Percentiles rank a stretch among this genome's conserved stretches.
phyloP scores from a whole-genome alignment of 73 alveolate genomes.

The Paramecium biaurelia region DNA sequence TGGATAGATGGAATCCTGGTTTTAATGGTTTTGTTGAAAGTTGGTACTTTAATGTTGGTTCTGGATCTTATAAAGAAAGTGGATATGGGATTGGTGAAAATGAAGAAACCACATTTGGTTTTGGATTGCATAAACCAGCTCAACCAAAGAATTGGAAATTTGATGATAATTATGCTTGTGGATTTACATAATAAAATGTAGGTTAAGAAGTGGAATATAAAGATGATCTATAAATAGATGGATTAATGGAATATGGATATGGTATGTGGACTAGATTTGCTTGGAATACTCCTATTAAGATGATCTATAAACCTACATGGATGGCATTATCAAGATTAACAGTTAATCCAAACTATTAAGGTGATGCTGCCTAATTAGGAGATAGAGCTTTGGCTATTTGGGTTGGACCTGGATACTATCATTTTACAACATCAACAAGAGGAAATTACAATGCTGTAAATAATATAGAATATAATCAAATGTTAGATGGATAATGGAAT shows the following conservation, averaged over 20 bases:
- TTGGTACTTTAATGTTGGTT: conserved; percentile 30
- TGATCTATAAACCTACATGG: neutral
- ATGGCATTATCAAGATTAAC: conserved; percentile 3
- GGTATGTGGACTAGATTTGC: conserved; percentile 34
- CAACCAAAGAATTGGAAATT: neutral
- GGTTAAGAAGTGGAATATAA: neutral
- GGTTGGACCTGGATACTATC: conserved; percentile 28
- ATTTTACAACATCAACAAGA: neutral
- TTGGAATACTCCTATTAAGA: neutral
- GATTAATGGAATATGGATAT: conserved; percentile 20
- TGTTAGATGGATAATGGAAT: conserved; percentile 52
- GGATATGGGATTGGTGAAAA: neutral
- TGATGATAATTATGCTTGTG: neutral
- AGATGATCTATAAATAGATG: neutral
- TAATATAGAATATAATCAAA: neutral
- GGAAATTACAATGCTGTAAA: neutral
- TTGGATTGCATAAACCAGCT: neutral
- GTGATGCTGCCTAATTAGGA: conserved; percentile 33
- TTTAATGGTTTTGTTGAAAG: neutral
- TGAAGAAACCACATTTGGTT: neutral
- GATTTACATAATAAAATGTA: neutral
- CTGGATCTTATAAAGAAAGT: conserved; percentile 21
- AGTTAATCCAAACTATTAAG: neutral
- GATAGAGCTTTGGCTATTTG: conserved; percentile 36
- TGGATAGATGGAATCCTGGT: conserved; percentile 8